phyloP scores from a whole-genome alignment of 176 grass and related monocot species.

The Phragmites australis region DNA sequence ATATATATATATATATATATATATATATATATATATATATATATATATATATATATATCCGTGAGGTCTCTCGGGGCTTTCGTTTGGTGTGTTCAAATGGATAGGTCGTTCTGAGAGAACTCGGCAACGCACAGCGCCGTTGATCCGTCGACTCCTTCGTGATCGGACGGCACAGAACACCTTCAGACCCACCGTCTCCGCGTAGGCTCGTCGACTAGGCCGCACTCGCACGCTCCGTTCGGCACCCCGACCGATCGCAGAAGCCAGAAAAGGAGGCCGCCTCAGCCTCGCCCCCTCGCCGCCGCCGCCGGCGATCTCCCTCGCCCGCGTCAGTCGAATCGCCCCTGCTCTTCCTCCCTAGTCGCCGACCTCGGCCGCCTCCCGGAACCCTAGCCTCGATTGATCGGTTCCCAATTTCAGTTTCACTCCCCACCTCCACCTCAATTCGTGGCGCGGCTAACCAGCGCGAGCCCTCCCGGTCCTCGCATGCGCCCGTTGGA shows the following conservation, averaged over 20 bases:
- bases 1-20: too few relatives aligned
- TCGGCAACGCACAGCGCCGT: too few relatives aligned
- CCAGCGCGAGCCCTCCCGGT: neutral
- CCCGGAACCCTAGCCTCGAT: neutral
- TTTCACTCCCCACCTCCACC: neutral
- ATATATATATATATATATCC: too few relatives aligned
- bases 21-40: too few relatives aligned
- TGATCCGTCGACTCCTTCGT: neutral
- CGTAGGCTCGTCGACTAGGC: slow-evolving; percentile 18
- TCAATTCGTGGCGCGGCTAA: neutral
- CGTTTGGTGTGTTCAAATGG: too few relatives aligned
- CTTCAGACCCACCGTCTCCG: neutral
- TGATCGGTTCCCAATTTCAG: neutral
- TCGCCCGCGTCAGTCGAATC: neutral
- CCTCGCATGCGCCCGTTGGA: slow-evolving; percentile 2
- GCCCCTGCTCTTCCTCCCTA: neutral
- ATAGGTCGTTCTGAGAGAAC: too few relatives aligned
- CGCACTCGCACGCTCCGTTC: neutral
- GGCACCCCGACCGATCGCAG: slow-evolving; percentile 31
- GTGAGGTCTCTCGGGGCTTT: too few relatives aligned
- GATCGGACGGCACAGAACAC: slow-evolving; percentile 20
- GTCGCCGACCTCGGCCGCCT: neutral
- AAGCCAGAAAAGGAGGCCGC: neutral
- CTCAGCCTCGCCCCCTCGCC: slow-evolving; percentile 17
- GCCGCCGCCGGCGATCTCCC: slow-evolving; percentile 31